Percentiles rank a stretch among this genome's conserved stretches.
These are phyloP conservation scores for Plasmopara viticola DNA, from an alignment of 352 stramenopile genomes.

Conservation along the genomic window DNA sequence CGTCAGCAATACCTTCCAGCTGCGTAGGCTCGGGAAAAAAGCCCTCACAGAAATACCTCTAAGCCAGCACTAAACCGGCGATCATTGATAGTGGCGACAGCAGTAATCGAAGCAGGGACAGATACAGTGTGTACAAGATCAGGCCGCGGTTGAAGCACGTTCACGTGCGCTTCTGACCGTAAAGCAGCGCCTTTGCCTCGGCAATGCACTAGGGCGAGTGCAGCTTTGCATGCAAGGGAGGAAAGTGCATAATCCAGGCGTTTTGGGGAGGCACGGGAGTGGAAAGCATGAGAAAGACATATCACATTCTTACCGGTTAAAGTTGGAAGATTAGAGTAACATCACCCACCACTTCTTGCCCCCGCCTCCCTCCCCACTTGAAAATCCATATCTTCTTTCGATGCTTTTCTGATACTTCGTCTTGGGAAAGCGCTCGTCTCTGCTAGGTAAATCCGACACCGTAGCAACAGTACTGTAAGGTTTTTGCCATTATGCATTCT, in stretches of 20 bases:
- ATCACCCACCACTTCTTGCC: background rate
- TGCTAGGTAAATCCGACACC: too few relatives aligned
- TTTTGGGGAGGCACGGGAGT: background rate
- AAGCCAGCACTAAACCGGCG: background rate
- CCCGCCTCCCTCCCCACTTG: background rate
- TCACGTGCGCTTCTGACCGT: constrained; percentile 11
- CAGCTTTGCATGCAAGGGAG: background rate
- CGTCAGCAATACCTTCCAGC: background rate
- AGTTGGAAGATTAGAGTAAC: background rate
- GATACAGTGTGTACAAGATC: constrained; percentile 13
- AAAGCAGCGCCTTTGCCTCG: constrained; percentile 1
- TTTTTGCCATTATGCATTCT: too few relatives aligned
- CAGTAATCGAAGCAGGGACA: background rate
- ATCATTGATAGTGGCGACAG: background rate
- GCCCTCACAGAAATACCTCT: background rate
- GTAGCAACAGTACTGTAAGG: too few relatives aligned
- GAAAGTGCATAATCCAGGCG: background rate
- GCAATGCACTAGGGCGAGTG: background rate
- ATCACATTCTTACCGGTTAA: background rate
- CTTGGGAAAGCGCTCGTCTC: too few relatives aligned
- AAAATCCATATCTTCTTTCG: background rate
- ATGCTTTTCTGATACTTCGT: background rate
- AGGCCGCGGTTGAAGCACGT: constrained; percentile 19
- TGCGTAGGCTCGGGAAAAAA: background rate
- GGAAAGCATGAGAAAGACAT: background rate